Conservation (phyloP, 2,329 filamentous ascomycete species). For the Pseudogymnoascus sp. region DNA sequence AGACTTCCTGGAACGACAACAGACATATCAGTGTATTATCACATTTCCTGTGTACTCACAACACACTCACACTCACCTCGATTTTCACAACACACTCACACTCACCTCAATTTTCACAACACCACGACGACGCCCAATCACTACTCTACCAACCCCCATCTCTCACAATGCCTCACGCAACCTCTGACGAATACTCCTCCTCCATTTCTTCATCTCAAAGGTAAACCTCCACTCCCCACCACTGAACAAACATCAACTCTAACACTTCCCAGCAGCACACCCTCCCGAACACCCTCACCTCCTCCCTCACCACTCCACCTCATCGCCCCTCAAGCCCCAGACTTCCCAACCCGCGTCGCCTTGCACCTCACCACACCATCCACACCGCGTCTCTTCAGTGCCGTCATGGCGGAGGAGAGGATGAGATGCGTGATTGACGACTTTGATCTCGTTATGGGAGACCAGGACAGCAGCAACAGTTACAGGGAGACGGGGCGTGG, state of each 20-base stretch:
- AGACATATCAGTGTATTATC: neutral
- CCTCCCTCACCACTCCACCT: neutral
- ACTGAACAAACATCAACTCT: neutral
- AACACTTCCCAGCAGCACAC: neutral
- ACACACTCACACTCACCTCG: neutral
- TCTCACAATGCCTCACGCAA: neutral
- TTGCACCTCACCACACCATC: neutral
- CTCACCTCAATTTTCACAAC: neutral
- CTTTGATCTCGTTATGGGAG: neutral
- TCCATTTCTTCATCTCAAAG: neutral
- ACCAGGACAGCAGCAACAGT: neutral
- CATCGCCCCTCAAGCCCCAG: neutral
- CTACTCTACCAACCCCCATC: neutral
- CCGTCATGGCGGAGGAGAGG: neutral
- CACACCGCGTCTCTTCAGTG: neutral
- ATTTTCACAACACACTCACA: neutral
- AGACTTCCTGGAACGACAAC: neutral
- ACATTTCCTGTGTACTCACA: neutral
- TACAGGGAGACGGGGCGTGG: neutral
- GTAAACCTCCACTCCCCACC: neutral
- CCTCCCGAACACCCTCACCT: neutral
- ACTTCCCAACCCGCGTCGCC: neutral
- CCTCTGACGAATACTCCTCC: neutral
- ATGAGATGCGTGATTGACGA: neutral
- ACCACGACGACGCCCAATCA: neutral